phyloP scores from a whole-genome alignment of 257 asterid species.

The Solanum okadae region DNA sequence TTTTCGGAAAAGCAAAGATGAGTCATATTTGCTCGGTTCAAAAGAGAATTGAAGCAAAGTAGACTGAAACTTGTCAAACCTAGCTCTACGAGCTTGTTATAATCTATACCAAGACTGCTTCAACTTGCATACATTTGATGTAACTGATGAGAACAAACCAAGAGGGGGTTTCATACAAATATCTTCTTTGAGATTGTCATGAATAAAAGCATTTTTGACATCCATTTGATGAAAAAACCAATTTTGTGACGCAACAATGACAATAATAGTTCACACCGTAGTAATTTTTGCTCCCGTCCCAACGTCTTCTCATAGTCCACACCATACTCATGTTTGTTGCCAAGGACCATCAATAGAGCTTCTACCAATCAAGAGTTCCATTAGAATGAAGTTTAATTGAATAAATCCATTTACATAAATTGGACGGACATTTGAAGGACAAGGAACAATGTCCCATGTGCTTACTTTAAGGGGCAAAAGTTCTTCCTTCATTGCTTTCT shows the following conservation, averaged over 20 bases:
- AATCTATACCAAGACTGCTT: not conserved
- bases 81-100: not conserved
- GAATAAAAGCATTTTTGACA: not conserved
- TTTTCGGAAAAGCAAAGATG: not conserved
- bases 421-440: not conserved
- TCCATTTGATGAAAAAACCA: not conserved
- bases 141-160: not conserved
- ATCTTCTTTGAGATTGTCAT: not conserved
- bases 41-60: not conserved
- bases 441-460: not conserved
- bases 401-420: not conserved
- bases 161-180: not conserved
- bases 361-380: no score
- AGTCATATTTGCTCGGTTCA: not conserved
- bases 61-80: not conserved
- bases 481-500: not conserved
- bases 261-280: not conserved
- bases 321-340: not conserved
- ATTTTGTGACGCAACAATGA: not conserved
- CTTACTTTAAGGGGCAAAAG: not conserved
- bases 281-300: not conserved
- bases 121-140: not conserved
- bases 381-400: not conserved
- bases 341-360: not conserved
- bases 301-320: not conserved